These are phyloP conservation scores for Dioscorea zingiberensis DNA, from an alignment of 106 monocot genomes.

Conservation along the genomic window DNA sequence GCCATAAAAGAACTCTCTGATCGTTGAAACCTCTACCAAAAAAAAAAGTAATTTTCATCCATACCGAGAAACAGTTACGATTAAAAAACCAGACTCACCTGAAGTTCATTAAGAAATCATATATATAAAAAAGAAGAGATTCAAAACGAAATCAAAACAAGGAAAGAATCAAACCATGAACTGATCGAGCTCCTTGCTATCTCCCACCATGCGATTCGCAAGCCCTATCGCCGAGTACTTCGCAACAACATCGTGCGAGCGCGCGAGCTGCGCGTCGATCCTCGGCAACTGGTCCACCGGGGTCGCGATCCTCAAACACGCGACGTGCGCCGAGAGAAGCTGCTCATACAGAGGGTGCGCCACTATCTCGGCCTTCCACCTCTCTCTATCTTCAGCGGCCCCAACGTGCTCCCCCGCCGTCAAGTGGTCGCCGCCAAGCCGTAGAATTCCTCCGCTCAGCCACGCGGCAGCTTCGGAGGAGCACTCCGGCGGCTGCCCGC, in stretches of 20 bases:
- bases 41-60: no score
- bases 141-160: no score
- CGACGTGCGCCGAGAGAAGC: slow-evolving; percentile 85
- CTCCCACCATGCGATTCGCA: slow-evolving; percentile 16
- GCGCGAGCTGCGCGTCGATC: slow-evolving; percentile 80
- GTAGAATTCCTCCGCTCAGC: no score
- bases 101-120: no score
- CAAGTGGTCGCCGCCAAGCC: slow-evolving; percentile 5
- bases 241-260: slow-evolving; percentile 53
- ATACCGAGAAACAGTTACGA: no score
- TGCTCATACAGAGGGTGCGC: slow-evolving; percentile 87
- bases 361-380: slow-evolving; percentile 74
- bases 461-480: no score
- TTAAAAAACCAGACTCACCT: no score
- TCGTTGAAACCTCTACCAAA: no score
- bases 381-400: slow-evolving; percentile 47
- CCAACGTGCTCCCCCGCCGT: slow-evolving; percentile 19
- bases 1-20: no score
- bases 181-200: slow-evolving; percentile 82
- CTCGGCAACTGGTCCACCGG: slow-evolving; percentile 90
- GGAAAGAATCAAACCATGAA: slow-evolving; percentile 59
- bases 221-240: slow-evolving; percentile 42
- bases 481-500: no score
- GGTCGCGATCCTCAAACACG: slow-evolving; percentile 80
- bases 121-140: no score